Percentiles rank a stretch among this genome's conserved stretches.
Evolutionary conservation across 352 stramenopile genomes (phyloP).

Genomic region (Globisporangium viniferum): DNA sequence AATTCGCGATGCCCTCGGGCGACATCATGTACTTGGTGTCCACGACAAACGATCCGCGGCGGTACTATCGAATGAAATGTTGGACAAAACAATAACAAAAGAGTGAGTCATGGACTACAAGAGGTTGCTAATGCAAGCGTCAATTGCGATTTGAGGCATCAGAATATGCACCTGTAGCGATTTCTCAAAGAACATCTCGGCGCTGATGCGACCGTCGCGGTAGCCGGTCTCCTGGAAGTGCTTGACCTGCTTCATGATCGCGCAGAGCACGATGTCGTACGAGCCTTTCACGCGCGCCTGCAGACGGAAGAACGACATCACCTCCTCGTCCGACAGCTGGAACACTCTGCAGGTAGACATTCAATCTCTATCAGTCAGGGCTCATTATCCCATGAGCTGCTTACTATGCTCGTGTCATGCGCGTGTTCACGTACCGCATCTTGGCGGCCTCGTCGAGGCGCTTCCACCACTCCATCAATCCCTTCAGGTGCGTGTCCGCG

Average conservation of each 20-base stretch:
- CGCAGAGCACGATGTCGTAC: conserved; percentile 89
- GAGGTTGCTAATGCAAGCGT: neutral
- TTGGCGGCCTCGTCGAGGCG: conserved; percentile 43
- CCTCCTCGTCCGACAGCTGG: conserved; percentile 80
- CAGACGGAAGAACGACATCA: conserved; percentile 75
- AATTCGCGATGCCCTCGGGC: conserved; percentile 36
- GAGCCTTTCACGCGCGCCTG: conserved; percentile 89
- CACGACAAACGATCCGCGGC: conserved; percentile 54
- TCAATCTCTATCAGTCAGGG: neutral
- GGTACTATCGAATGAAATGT: conserved; percentile 24
- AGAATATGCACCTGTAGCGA: conserved; percentile 34
- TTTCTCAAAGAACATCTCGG: conserved; percentile 73
- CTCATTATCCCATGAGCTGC: neutral
- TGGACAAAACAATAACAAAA: neutral
- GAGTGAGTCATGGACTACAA: neutral
- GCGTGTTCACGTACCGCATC: conserved; percentile 25
- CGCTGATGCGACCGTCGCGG: conserved; percentile 73
- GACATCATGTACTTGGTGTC: conserved; percentile 37
- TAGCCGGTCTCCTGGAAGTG: conserved; percentile 91
- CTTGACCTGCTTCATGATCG: conserved; percentile 90
- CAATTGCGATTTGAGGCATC: neutral
- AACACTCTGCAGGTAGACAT: conserved; percentile 52
- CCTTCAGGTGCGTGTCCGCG: conserved; percentile 62
- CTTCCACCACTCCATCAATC: conserved; percentile 57
- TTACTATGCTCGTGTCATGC: neutral